These are phyloP conservation scores for Arachnopeziza araneosa DNA, from an alignment of 2,329 filamentous ascomycete genomes.

Conservation along the genomic window DNA sequence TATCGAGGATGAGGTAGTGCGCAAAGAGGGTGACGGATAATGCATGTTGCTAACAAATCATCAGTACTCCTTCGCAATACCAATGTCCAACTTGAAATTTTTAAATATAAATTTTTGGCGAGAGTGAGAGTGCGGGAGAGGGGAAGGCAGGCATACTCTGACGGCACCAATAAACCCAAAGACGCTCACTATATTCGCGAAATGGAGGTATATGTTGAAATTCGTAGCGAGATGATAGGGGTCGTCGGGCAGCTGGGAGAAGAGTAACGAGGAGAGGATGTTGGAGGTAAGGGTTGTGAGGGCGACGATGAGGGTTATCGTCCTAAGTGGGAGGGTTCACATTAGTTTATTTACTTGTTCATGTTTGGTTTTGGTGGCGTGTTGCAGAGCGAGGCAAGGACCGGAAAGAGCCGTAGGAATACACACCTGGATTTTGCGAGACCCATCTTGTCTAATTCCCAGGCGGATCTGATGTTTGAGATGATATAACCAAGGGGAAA, in stretches of 20 bases:
- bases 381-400: not conserved
- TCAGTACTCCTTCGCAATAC: not conserved
- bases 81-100: not conserved
- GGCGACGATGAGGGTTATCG: slow-evolving; percentile 25
- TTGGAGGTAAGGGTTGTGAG: slow-evolving; percentile 27
- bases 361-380: too few species aligned
- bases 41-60: slow-evolving; percentile 22
- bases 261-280: slow-evolving; percentile 25
- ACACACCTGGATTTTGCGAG: not conserved
- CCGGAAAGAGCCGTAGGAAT: not conserved
- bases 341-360: not conserved
- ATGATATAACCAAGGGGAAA: not conserved
- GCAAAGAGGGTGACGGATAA: slow-evolving; percentile 26
- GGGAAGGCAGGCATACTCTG: slow-evolving; percentile 33
- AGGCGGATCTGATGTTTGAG: too few species aligned
- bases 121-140: too few species aligned
- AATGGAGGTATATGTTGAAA: slow-evolving; percentile 35
- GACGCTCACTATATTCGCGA: slow-evolving; percentile 35
- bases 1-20: slow-evolving; percentile 30
- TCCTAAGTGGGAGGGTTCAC: slow-evolving; percentile 7
- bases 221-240: slow-evolving; percentile 28
- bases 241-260: slow-evolving; percentile 30
- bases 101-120: too few species aligned
- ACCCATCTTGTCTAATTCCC: not conserved
- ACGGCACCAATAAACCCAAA: slow-evolving; percentile 39